A percentile compares a stretch with the other conserved stretches of the same genome.
Conservation (phyloP, 805 yeast species). For the Deakozyma indianensis region DNA sequence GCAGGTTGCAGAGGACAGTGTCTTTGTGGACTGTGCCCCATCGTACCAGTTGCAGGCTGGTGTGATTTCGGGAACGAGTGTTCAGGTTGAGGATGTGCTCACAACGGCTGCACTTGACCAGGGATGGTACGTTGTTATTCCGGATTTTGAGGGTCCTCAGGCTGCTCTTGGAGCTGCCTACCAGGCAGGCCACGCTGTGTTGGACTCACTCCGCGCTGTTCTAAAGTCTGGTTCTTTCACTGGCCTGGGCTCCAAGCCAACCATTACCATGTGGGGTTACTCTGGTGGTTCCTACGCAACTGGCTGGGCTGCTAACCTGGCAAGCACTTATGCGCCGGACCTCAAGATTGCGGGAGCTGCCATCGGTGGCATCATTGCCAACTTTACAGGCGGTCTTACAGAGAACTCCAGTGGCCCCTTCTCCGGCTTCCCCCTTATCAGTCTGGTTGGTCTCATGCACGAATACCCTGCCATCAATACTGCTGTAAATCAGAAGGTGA, state of each 20-base stretch:
- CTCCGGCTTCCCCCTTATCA: slow-evolving; percentile 15
- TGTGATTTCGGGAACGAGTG: slow-evolving; percentile 4
- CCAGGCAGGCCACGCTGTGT: slow-evolving; percentile 14
- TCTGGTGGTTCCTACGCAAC: slow-evolving; percentile 18
- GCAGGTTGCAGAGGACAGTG: slow-evolving; percentile 17
- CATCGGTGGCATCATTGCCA: slow-evolving; percentile 13
- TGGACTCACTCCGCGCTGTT: slow-evolving; percentile 18
- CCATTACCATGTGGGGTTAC: slow-evolving; percentile 12
- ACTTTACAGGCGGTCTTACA: slow-evolving; percentile 7
- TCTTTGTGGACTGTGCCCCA: slow-evolving; percentile 16
- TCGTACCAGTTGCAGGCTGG: slow-evolving; percentile 11
- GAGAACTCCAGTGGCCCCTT: slow-evolving; percentile 7
- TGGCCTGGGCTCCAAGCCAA: slow-evolving; percentile 5
- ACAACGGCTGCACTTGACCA: slow-evolving; percentile 4
- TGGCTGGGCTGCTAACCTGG: slow-evolving; percentile 18
- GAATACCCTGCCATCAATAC: slow-evolving; percentile 13
- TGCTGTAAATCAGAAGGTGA: slow-evolving; percentile 7
- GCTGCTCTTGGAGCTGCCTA: slow-evolving; percentile 12
- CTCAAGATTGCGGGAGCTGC: slow-evolving; percentile 15
- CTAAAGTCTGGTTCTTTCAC: slow-evolving; percentile 6
- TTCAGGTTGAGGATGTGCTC: background rate
- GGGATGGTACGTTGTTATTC: slow-evolving; percentile 13
- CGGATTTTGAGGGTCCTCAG: slow-evolving; percentile 15
- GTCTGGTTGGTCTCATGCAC: slow-evolving; percentile 12
- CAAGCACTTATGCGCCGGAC: slow-evolving; percentile 16